Base-by-base conservation (phyloP, 176 grass and related monocot genomes). In the Ensete glaucum region DNA sequence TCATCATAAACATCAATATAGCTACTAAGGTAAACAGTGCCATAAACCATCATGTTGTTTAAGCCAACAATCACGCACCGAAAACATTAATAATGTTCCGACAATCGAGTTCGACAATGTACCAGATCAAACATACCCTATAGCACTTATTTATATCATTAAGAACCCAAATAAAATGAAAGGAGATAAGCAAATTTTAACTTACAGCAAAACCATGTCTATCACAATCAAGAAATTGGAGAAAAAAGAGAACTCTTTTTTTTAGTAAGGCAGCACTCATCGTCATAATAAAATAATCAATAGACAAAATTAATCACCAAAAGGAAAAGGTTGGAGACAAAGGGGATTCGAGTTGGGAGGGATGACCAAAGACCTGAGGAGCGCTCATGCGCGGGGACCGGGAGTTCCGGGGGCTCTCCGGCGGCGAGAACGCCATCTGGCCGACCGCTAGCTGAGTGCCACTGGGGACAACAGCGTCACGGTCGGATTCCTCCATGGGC, bases 391-490 rank as follows among this genome's bases (percentile, higher is more conserved):
- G n/a, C 48, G 77, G 77, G 8, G 64, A 69, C 11, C 11, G 76
- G 52, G 52, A 57, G 13, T 10, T 25, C 52, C 52, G 64, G 13
- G 64, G 65, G 52, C 64, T 69, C 77, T 55, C 64, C 25, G 77
- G 77, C 52, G 64, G 76, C 14, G 64, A 57, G 13, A 5, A 53
- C 1, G 64, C 64, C 52, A 64, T 64, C 50, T 11, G 20, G 52
- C 62, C 76, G 6, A 24, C 64, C 76, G 22, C 9, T 3, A 17
- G 9, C 8, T 81, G 49, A 86, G 83, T 52, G 83, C 65, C 52
- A 89, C 85, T n/a, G 68, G 76, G 73, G 70, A 64, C 17, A 50
- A 70, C 62, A 64, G 74, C 63, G 43, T 48, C 67, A 16, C 60
- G 70, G 67, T 53, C 24, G 6, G 56, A 4, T 14, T 25, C 53